Evolutionary conservation across 306 rosid genomes (phyloP).

Genomic region (Vigna hirtella): DNA sequence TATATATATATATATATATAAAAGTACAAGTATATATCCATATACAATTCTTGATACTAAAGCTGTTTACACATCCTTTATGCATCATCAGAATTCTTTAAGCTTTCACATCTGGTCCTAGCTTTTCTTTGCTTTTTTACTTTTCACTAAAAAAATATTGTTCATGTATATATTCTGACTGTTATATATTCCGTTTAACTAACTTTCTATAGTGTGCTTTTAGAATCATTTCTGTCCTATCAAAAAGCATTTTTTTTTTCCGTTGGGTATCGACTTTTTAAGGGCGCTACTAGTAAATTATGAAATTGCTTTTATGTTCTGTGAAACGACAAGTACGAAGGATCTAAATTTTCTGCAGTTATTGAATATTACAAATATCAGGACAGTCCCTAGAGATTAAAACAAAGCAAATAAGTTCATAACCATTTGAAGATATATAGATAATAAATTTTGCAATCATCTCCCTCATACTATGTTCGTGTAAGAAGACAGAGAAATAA

Average conservation of each 20-base stretch:
- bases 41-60: background rate
- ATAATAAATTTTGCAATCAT: background rate
- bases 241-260: background rate
- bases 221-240: slow-evolving; percentile 41
- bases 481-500: background rate
- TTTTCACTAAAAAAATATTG: background rate
- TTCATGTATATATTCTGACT: slow-evolving; percentile 29
- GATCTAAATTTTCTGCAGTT: background rate
- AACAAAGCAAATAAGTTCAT: background rate
- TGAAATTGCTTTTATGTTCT: slow-evolving; percentile 33
- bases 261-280: slow-evolving; percentile 20
- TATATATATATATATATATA: too few species aligned
- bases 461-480: background rate
- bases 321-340: slow-evolving; percentile 19
- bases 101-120: background rate
- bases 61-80: slow-evolving; percentile 15
- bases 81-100: slow-evolving; percentile 7
- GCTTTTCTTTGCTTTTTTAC: background rate
- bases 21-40: background rate
- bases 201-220: slow-evolving; percentile 35
- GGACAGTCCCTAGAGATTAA: background rate
- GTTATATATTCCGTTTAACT: slow-evolving; percentile 30
- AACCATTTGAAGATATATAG: background rate
- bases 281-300: slow-evolving; percentile 4
- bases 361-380: background rate